Evolutionary conservation across 139 green algal species (phyloP), one percentile per base, ranked within the genome.

Genomic region (Mychonastes homosphaera): DNA sequence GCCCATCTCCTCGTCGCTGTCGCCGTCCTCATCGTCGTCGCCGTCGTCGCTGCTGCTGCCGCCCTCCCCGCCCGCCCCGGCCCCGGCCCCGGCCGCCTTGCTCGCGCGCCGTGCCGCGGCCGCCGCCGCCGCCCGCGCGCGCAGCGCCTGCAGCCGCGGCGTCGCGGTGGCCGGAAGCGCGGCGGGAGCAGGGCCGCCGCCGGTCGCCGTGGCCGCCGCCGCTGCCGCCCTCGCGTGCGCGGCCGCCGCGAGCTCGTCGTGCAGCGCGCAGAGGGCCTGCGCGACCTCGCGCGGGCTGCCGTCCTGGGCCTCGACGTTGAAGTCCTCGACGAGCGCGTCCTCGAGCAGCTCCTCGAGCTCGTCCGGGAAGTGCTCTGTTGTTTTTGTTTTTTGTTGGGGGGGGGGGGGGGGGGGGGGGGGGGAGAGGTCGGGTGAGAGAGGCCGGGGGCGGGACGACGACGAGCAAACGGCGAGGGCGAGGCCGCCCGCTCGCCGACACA

Each of bases 261-360:
- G n/a, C n/a, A n/a, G n/a, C n/a, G n/a, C n/a, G n/a, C n/a, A n/a
- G n/a, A n/a, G n/a, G n/a, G n/a, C n/a, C n/a, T n/a, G n/a, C n/a
- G n/a, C n/a, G n/a, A n/a, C n/a, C n/a, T n/a, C n/a, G n/a, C n/a
- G n/a, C n/a, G 79, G 66, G 46, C 74, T 85, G 44, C 63, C 79
- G 57, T 93, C 85, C 51, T 93, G 74, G n/a, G 65, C 62, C 48
- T 88, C 67, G 13, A 72, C 44, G 56, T 88, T 83, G 68, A 90
- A 93, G 40, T 90, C 85, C 24, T 80, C 39, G 28, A 75, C 33
- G 40, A 89, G 53, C 3, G 56, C 56, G n/a, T 81, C 75, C 6
- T 82, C 64, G 38, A 93, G 66, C 28, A 76, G 44, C 39, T 83
- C 69, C 60, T 90, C 83, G 38, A 93, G 71, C 39, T 89, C 82